phyloP scores from a whole-genome alignment of 225 moss, liverwort and hornwort genomes.

The Antitrichia curtipendula region DNA sequence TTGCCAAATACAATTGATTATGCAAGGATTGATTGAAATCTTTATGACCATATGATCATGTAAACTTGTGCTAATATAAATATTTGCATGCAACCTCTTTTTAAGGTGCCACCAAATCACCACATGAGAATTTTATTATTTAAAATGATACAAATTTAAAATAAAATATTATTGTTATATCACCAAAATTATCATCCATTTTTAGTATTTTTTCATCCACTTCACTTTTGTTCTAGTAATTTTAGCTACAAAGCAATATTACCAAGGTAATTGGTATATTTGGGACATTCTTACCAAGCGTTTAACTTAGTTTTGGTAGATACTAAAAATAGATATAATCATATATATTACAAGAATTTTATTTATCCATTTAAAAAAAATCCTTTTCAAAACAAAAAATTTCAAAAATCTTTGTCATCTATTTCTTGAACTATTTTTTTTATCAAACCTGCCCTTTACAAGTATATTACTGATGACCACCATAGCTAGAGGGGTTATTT shows the following conservation, averaged over 20 bases:
- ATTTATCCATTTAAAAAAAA: too few relatives aligned
- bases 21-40: neutral
- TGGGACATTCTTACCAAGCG: neutral
- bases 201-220: neutral
- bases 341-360: neutral
- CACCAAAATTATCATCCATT: neutral
- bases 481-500: too few relatives aligned
- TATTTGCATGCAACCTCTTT: neutral
- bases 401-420: neutral
- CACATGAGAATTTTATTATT: neutral
- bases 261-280: neutral
- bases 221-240: neutral
- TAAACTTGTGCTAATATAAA: neutral
- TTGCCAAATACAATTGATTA: neutral
- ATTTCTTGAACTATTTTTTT: too few relatives aligned
- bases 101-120: neutral
- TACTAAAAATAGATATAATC: neutral
- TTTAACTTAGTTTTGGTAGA: neutral
- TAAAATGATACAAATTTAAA: neutral
- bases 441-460: too few relatives aligned
- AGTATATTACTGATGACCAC: too few relatives aligned
- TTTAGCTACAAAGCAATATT: neutral
- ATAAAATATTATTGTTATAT: neutral
- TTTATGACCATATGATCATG: too few relatives aligned
- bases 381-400: neutral